phyloP scores from a whole-genome alignment of 768 basidiomycete species.

The Lactifluus echinatus region DNA sequence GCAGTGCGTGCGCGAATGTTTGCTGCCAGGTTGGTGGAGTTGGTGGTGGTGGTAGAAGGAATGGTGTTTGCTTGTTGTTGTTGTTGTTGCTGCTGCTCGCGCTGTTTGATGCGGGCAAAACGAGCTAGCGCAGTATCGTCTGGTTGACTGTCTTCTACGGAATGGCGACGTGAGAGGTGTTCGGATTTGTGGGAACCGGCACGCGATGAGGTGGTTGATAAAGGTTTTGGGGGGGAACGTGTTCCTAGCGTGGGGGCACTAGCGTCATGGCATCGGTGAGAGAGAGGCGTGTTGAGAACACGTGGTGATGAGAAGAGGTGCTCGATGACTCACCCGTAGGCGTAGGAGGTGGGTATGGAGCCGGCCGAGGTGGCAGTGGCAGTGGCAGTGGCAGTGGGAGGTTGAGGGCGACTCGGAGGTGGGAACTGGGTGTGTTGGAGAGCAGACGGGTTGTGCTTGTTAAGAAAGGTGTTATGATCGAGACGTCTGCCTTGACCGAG shows the following conservation, averaged over 20 bases:
- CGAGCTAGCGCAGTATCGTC: constrained; percentile 37
- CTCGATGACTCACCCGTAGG: constrained; percentile 50
- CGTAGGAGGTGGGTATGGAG: constrained; percentile 51
- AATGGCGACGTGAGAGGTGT: constrained; percentile 33
- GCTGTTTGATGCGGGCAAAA: constrained; percentile 40
- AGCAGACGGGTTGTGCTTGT: constrained; percentile 35
- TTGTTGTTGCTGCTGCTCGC: too few species aligned
- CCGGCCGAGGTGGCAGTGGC: constrained; percentile 24
- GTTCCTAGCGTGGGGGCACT: constrained; percentile 50
- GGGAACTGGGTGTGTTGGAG: constrained; percentile 27
- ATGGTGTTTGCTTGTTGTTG: constrained; percentile 25
- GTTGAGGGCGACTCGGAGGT: constrained; percentile 28
- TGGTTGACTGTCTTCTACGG: constrained; percentile 28
- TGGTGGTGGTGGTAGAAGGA: constrained; percentile 3
- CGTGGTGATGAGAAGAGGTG: constrained; percentile 21
- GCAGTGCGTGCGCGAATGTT: constrained; percentile 25
- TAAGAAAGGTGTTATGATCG: constrained; percentile 71
- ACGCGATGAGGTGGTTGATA: constrained; percentile 32
- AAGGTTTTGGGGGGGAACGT: constrained; percentile 51
- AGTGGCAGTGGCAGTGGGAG: constrained; percentile 24
- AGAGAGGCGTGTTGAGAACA: constrained; percentile 20
- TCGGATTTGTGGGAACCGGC: constrained; percentile 27
- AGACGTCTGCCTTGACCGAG: constrained; percentile 81
- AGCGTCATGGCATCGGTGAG: constrained; percentile 11
- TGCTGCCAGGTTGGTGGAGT: constrained; percentile 20